phyloP scores from a whole-genome alignment of 768 basidiomycete species.

The Naganishia onofrii region DNA sequence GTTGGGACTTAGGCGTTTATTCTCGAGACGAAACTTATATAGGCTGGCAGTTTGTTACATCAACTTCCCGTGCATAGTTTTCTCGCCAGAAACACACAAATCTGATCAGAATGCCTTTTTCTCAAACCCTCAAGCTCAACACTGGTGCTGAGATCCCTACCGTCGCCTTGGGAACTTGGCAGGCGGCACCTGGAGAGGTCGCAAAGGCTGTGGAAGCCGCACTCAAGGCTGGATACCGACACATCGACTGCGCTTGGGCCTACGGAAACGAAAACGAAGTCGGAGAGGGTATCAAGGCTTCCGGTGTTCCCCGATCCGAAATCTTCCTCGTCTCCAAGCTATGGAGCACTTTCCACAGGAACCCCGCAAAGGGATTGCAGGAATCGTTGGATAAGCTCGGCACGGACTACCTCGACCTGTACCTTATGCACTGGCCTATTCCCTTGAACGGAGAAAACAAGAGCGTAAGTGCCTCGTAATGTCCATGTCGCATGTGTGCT shows the following conservation, averaged over 20 bases:
- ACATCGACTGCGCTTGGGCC: conserved; percentile 63
- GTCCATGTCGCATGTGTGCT: background rate
- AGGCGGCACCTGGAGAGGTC: conserved; percentile 63
- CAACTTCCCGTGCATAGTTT: background rate
- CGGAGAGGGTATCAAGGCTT: conserved; percentile 72
- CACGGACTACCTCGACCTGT: conserved; percentile 76
- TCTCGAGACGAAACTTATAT: background rate
- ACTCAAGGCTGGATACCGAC: conserved; percentile 68
- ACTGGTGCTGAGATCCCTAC: conserved; percentile 62
- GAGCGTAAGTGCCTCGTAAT: background rate
- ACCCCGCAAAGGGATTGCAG: conserved; percentile 64
- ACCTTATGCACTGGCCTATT: conserved; percentile 67
- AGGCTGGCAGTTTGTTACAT: background rate
- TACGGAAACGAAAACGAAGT: conserved; percentile 79
- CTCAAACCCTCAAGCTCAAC: conserved; percentile 61
- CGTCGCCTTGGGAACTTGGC: conserved; percentile 67
- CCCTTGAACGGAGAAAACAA: conserved; percentile 60
- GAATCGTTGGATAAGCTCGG: conserved; percentile 67
- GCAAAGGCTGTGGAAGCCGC: conserved; percentile 72
- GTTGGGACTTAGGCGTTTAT: background rate
- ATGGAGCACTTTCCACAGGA: conserved; percentile 58
- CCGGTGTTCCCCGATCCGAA: conserved; percentile 67
- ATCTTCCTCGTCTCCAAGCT: conserved; percentile 70
- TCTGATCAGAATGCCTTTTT: background rate
- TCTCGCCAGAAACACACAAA: background rate